A percentile compares a stretch with the other conserved stretches of the same genome.
Evolutionary conservation across 2,329 filamentous ascomycete species (phyloP).

Genomic region (Microdochium nivale): DNA sequence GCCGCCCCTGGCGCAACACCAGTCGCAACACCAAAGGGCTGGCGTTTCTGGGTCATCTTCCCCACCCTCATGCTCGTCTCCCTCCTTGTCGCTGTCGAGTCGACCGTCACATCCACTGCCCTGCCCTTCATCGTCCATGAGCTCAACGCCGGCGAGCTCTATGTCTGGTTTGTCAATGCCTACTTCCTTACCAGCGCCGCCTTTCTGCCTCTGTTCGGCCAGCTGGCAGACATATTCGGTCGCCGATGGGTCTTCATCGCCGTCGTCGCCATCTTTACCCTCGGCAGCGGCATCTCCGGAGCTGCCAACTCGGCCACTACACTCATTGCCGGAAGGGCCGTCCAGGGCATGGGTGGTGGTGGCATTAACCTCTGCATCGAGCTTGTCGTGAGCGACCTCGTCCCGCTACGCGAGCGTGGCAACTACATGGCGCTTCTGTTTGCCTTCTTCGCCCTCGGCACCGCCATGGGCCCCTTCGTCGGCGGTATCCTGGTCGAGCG

Average conservation of each 20-base stretch:
- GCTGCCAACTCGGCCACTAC: conserved; percentile 27
- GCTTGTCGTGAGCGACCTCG: conserved; percentile 40
- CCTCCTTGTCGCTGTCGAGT: conserved; percentile 5
- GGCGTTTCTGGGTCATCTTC: not conserved
- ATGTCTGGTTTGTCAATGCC: conserved; percentile 17
- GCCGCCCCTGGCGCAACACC: too few species aligned
- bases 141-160: conserved; percentile 9
- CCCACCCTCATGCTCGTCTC: not conserved
- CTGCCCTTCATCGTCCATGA: conserved; percentile 11
- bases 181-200: conserved; percentile 25
- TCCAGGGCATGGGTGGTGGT: conserved; percentile 34
- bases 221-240: conserved; percentile 39
- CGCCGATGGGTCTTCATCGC: conserved; percentile 28
- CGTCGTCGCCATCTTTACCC: conserved; percentile 32
- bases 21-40: not conserved
- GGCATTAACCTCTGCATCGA: conserved; percentile 30
- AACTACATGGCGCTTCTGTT: conserved; percentile 29
- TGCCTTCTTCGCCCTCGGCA: conserved; percentile 22
- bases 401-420: conserved; percentile 36
- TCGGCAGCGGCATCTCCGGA: conserved; percentile 38
- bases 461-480: conserved; percentile 22
- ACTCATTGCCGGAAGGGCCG: conserved; percentile 28
- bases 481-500: conserved; percentile 18
- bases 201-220: conserved; percentile 37
- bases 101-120: conserved; percentile 9